Percentiles rank a stretch among this genome's conserved stretches.
phyloP scores from a whole-genome alignment of 2,329 filamentous ascomycete species.

The Phoma sp. region DNA sequence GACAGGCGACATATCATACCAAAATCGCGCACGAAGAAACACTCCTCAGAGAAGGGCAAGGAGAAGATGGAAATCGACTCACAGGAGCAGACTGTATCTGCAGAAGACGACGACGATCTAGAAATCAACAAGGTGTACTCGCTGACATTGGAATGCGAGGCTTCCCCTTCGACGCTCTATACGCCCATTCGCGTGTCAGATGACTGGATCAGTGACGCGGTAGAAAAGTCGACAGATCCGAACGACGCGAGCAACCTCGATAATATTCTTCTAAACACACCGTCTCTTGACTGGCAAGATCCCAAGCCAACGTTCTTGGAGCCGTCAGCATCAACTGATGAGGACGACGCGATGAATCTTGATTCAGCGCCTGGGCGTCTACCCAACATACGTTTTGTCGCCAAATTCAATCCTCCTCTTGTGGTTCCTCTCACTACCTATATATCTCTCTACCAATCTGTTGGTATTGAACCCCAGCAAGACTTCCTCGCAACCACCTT shows the following conservation, averaged over 20 bases:
- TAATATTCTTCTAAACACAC: conserved; percentile 52
- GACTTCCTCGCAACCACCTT: conserved; percentile 58
- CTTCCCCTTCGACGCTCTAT: conserved; percentile 54
- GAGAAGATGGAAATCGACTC: conserved; percentile 46
- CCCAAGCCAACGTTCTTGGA: conserved; percentile 66
- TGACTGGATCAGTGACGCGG: conserved; percentile 72
- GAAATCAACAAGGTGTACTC: conserved; percentile 64
- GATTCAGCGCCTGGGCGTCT: conserved; percentile 62
- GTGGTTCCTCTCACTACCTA: conserved; percentile 70
- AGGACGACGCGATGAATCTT: conserved; percentile 61
- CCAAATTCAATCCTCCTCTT: conserved; percentile 75
- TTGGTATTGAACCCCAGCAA: conserved; percentile 62
- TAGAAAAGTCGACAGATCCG: conserved; percentile 62
- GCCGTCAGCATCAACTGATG: conserved; percentile 40
- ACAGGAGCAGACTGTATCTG: conserved; percentile 20
- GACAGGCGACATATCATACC: conserved; percentile 59
- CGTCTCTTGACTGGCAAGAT: conserved; percentile 71
- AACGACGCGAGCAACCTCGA: conserved; percentile 45
- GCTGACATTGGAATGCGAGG: conserved; percentile 69
- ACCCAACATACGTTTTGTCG: conserved; percentile 76
- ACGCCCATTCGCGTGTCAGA: conserved; percentile 73
- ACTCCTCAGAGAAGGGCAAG: conserved; percentile 46
- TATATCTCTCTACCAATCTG: conserved; percentile 65
- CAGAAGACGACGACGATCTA: conserved; percentile 47
- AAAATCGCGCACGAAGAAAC: conserved; percentile 26